Conservation (phyloP, 371 early-diverging fungal genomes). For the Mucor plumbeus region DNA sequence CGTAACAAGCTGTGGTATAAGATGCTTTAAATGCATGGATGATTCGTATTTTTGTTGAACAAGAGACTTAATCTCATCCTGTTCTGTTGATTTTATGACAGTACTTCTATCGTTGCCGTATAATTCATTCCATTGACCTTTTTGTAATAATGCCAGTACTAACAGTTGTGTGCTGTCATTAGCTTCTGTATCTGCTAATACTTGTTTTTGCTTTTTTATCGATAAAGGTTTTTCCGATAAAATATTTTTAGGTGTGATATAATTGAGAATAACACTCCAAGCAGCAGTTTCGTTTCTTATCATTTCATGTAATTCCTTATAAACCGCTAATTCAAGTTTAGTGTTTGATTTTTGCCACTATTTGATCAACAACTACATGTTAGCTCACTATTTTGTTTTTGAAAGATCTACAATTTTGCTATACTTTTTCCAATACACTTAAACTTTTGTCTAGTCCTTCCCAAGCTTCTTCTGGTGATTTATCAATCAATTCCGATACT, state of each 20-base stretch:
- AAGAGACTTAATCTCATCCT: slow-evolving; percentile 1
- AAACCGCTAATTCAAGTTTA: background rate
- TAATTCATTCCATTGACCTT: background rate
- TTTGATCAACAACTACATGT: background rate
- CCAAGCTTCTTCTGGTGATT: background rate
- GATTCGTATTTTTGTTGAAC: background rate
- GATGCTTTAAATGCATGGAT: background rate
- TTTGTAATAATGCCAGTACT: slow-evolving; percentile 13
- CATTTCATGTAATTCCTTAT: background rate
- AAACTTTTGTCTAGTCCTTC: background rate
- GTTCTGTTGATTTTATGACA: background rate
- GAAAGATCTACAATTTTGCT: background rate
- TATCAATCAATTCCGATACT: background rate
- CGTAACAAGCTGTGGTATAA: background rate
- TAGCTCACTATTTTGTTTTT: no score
- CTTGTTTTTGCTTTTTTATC: background rate
- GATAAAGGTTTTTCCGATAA: slow-evolving; percentile 9
- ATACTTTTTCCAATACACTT: background rate
- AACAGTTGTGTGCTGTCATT: background rate
- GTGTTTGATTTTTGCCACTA: slow-evolving; percentile 13
- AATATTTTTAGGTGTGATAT: slow-evolving; percentile 16
- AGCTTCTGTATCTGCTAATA: background rate
- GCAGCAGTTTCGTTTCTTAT: background rate
- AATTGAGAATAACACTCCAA: slow-evolving; percentile 6
- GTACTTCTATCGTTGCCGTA: background rate